phyloP scores from a whole-genome alignment of 2,329 filamentous ascomycete species.

The Alternaria rosae region DNA sequence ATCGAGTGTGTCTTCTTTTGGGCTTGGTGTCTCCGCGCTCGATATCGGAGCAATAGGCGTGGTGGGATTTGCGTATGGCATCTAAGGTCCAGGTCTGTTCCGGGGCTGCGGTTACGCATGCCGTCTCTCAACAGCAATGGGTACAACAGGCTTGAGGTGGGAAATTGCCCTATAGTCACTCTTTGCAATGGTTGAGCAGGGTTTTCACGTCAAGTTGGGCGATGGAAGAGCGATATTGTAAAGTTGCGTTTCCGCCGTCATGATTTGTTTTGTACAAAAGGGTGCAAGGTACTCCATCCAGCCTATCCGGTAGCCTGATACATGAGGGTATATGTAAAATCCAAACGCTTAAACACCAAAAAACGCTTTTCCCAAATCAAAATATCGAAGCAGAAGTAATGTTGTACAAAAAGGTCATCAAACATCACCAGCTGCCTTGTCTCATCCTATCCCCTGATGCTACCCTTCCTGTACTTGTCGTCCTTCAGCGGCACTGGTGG shows the following conservation, averaged over 20 bases:
- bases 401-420: not conserved
- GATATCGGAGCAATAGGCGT: too few species aligned
- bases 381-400: not conserved
- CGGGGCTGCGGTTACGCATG: too few species aligned
- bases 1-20: not conserved
- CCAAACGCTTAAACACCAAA: not conserved
- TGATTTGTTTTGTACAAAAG: not conserved
- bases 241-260: not conserved
- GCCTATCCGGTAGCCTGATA: not conserved
- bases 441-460: not conserved
- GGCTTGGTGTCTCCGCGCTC: not conserved
- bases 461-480: constrained; percentile 16
- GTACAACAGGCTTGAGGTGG: too few species aligned
- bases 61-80: too few species aligned
- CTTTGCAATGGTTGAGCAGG: too few species aligned
- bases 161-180: too few species aligned
- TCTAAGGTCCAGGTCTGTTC: too few species aligned
- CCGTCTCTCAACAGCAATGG: too few species aligned
- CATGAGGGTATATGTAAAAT: not conserved
- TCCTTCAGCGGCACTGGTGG: constrained; percentile 14
- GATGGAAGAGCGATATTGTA: not conserved
- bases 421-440: not conserved
- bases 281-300: not conserved
- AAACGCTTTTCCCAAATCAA: not conserved
- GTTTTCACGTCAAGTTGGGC: not conserved